Percentiles rank a stretch among this genome's conserved stretches.
Conservation (phyloP, 352 stramenopile genomes). For the Thraustochytrium sp. region DNA sequence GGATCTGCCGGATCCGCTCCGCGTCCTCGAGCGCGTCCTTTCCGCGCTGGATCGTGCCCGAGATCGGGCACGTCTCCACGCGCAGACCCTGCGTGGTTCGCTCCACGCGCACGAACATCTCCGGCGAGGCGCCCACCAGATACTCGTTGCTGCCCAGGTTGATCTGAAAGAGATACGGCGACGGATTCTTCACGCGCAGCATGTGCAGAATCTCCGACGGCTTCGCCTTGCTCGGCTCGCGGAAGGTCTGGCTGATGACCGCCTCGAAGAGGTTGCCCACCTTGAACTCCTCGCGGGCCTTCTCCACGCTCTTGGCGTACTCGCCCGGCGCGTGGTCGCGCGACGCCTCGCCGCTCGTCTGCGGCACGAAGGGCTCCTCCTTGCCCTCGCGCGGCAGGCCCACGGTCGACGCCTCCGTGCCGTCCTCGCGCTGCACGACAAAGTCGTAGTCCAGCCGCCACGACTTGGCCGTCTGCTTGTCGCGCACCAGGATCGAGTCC, state of each 20-base stretch:
- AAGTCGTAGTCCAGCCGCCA: constrained; percentile 75
- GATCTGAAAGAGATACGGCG: constrained; percentile 77
- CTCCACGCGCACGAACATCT: constrained; percentile 81
- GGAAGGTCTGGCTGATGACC: constrained; percentile 76
- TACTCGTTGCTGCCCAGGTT: constrained; percentile 66
- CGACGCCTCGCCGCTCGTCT: neutral
- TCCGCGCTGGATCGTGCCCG: constrained; percentile 69
- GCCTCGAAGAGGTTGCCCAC: constrained; percentile 77
- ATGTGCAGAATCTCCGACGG: constrained; percentile 42
- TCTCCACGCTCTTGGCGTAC: constrained; percentile 57
- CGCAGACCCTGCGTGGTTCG: constrained; percentile 59
- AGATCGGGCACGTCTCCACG: constrained; percentile 79
- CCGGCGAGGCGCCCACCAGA: constrained; percentile 70
- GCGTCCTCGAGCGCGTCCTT: constrained; percentile 73
- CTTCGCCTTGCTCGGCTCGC: constrained; percentile 48
- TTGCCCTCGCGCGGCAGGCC: constrained; percentile 18
- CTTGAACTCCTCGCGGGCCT: constrained; percentile 69
- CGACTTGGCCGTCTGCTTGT: constrained; percentile 66
- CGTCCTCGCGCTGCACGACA: constrained; percentile 52
- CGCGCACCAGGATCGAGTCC: constrained; percentile 71
- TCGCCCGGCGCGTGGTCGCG: constrained; percentile 63
- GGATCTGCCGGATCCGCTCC: constrained; percentile 64
- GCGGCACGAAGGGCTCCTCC: constrained; percentile 50
- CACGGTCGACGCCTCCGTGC: neutral
- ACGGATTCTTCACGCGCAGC: constrained; percentile 60